Evolutionary conservation across 1,284 basidiomycete genomes (phyloP).

Genomic region (Sparassis latifolia): DNA sequence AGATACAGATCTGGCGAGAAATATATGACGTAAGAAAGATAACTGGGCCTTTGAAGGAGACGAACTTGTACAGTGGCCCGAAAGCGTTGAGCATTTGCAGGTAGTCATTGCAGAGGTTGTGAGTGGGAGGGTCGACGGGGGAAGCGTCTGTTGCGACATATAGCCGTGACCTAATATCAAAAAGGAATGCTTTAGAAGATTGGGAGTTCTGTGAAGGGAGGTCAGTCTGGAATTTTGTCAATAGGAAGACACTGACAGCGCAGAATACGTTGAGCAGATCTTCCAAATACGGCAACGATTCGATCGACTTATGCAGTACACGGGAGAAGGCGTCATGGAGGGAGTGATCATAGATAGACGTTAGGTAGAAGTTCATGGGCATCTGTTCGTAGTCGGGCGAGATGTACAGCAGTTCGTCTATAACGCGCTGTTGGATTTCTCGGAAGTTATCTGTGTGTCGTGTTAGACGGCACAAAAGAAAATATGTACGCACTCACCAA

Average conservation of each 20-base stretch:
- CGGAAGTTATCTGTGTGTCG: constrained; percentile 69
- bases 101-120: constrained; percentile 89
- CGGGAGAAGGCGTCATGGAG: constrained; percentile 85
- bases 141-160: constrained; percentile 92
- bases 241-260: constrained; percentile 41
- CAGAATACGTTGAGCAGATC: constrained; percentile 79
- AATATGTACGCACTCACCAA: constrained; percentile 47
- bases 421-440: constrained; percentile 81
- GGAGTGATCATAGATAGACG: constrained; percentile 86
- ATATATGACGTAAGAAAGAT: neutral
- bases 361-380: constrained; percentile 77
- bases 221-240: neutral
- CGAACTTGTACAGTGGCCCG: constrained; percentile 76
- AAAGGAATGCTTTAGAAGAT: constrained; percentile 89
- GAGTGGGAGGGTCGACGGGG: constrained; percentile 84
- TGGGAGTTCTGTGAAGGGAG: constrained; percentile 63
- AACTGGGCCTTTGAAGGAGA: neutral
- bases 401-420: constrained; percentile 74
- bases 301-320: constrained; percentile 69
- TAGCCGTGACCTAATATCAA: constrained; percentile 81
- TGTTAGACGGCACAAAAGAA: neutral
- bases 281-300: constrained; percentile 68
- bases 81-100: constrained; percentile 85
- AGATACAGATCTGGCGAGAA: constrained; percentile 20
- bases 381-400: constrained; percentile 63